A percentile compares a stretch with the other conserved stretches of the same genome.
Evolutionary conservation across 2,329 filamentous ascomycete species (phyloP).

Genomic region (Hypoxylon sp.): DNA sequence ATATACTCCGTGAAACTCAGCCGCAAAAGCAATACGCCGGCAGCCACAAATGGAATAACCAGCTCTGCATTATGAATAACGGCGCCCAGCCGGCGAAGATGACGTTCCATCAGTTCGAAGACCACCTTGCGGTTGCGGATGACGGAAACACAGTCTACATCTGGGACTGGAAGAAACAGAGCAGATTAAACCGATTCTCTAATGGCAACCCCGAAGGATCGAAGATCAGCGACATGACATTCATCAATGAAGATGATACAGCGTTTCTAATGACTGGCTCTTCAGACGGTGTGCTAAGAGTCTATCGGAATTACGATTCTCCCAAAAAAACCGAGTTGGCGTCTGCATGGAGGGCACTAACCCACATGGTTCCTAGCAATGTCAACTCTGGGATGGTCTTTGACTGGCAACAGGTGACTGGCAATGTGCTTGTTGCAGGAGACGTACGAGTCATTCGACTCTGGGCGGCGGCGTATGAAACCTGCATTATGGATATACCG

Average conservation of each 20-base stretch:
- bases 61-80: slow-evolving; percentile 87
- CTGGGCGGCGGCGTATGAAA: slow-evolving; percentile 94
- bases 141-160: slow-evolving; percentile 90
- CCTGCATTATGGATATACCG: slow-evolving; percentile 92
- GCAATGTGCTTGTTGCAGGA: slow-evolving; percentile 92
- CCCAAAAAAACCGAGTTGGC: slow-evolving; percentile 83
- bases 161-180: slow-evolving; percentile 91
- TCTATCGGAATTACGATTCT: slow-evolving; percentile 92
- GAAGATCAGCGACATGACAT: slow-evolving; percentile 92
- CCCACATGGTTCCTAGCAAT: slow-evolving; percentile 93
- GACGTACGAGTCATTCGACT: slow-evolving; percentile 96
- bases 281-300: slow-evolving; percentile 92
- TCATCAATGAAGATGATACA: slow-evolving; percentile 98
- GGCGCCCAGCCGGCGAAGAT: slow-evolving; percentile 90
- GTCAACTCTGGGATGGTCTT: slow-evolving; percentile 96
- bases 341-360: slow-evolving; percentile 90
- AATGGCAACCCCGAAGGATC: slow-evolving; percentile 94
- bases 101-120: slow-evolving; percentile 97
- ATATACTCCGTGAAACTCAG: slow-evolving; percentile 91
- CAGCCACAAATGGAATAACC: slow-evolving; percentile 84
- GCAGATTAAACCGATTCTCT: slow-evolving; percentile 84
- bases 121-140: slow-evolving; percentile 93
- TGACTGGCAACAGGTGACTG: slow-evolving; percentile 99
- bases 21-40: slow-evolving; percentile 91
- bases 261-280: slow-evolving; percentile 95